Evolutionary conservation across 331 rosid genomes (phyloP), one percentile per base, ranked within the genome.

Genomic region (Acacia concinna): DNA sequence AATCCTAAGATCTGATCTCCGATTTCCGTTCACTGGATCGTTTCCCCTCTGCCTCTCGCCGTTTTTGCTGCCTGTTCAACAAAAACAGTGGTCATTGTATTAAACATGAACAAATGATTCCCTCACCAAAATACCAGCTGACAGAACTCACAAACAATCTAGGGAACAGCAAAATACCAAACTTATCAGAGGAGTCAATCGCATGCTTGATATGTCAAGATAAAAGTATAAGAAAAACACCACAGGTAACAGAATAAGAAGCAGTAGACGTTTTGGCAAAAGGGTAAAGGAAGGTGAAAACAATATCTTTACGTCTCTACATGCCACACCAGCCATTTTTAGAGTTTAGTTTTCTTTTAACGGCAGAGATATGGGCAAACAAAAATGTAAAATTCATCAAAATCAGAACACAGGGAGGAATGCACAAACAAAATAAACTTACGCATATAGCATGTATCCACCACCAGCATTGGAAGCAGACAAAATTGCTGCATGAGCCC

Each of bases 41-140:
- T 84, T 79, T 93, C 84, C 90, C 99, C 85, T 96, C 99, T 49
- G 91, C 98, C 85, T 93, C 97, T 77, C 97, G 88, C 79, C 94
- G 89, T 82, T 88, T 87, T 65, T 89, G 94, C 77, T 91, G 97
- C 83, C 97, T 93, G 94, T 72, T 25, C 73, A 69, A 86, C 63
- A 38, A 70, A 70, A 62, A 79, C 11, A 20, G 37, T 0, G 0
- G 5, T 40, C 34, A 21, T 17, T 54, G 52, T 71, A 64, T 28
- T 63, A 59, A 67, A 75, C 60, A 67, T 31, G 15, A 18, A 52
- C 52, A 1, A 34, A 51, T 63, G 1, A 35, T 12, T 43, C 27
- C 14, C 31, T 64, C 10, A 47, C 13, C 66, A 27, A 67, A 68
- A 25, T 79, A 13, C 60, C 31, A 44, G 46, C 27, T 25, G 56